A percentile compares a stretch with the other conserved stretches of the same genome.
Evolutionary conservation across 192 early-diverging fungal genomes (phyloP).

Genomic region (Umbelopsis isabellina): DNA sequence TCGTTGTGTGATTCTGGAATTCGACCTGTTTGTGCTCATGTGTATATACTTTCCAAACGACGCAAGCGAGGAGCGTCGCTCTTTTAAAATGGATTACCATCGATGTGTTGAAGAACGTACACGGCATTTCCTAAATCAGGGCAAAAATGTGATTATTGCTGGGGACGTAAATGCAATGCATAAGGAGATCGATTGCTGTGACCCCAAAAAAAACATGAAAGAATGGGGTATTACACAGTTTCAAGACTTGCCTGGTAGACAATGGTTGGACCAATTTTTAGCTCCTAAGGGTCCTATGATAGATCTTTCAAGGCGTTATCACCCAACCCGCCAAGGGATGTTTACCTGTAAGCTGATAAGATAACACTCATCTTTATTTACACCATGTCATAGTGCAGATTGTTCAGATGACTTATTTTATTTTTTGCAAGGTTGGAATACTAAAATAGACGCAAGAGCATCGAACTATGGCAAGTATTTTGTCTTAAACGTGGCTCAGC

Average conservation of each 20-base stretch:
- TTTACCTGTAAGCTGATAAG: conserved; percentile 52
- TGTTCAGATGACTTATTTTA: neutral
- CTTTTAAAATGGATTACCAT: conserved; percentile 60
- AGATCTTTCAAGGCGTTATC: conserved; percentile 68
- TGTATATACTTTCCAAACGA: conserved; percentile 75
- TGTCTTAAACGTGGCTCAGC: neutral
- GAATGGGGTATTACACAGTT: conserved; percentile 58
- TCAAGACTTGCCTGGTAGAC: conserved; percentile 55
- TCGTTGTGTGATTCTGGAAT: conserved; percentile 70
- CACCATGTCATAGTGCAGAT: neutral
- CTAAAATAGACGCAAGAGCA: conserved; percentile 66
- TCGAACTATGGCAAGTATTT: conserved; percentile 12
- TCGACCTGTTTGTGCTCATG: conserved; percentile 73
- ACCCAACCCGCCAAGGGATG: conserved; percentile 55
- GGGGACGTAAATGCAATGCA: conserved; percentile 75
- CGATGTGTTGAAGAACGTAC: conserved; percentile 48
- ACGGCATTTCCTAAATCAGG: conserved; percentile 48
- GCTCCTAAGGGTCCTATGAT: conserved; percentile 61
- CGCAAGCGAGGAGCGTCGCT: conserved; percentile 46
- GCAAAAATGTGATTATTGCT: conserved; percentile 60
- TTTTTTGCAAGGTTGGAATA: conserved; percentile 72
- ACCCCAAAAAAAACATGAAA: conserved; percentile 61
- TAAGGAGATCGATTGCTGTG: conserved; percentile 71
- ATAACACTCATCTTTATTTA: neutral
- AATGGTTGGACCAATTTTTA: conserved; percentile 69